These are phyloP conservation scores for Lolium multiflorum DNA, from an alignment of 176 grass and related monocot genomes.

Conservation along the genomic window DNA sequence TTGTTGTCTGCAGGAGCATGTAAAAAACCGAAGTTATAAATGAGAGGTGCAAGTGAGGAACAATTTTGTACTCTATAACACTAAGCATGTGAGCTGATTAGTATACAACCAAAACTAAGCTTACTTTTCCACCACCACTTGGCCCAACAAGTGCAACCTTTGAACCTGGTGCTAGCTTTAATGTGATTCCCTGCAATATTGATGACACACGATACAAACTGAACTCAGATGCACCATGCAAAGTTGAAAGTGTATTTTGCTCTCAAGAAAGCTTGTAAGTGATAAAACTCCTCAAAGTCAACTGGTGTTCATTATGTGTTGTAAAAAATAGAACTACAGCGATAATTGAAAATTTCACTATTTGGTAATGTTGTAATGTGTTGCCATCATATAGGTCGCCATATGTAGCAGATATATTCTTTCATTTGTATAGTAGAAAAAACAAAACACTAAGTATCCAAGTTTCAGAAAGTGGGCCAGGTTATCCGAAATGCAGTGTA, in stretches of 20 bases:
- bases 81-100: constrained; percentile 17
- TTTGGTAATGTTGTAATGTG: constrained; percentile 12
- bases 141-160: constrained; percentile 99
- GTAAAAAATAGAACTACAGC: background rate
- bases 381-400: background rate
- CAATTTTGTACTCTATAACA: constrained; percentile 16
- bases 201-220: background rate
- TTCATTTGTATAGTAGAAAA: background rate
- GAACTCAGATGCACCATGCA: constrained; percentile 9
- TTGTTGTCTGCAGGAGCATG: constrained; percentile 78
- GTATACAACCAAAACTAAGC: constrained; percentile 2
- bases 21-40: constrained; percentile 27
- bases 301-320: background rate
- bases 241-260: background rate
- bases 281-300: background rate
- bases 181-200: constrained; percentile 82
- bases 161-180: constrained; percentile 88
- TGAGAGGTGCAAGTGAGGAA: constrained; percentile 1
- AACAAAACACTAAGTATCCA: background rate
- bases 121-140: constrained; percentile 97
- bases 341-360: background rate
- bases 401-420: background rate
- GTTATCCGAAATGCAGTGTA: background rate
- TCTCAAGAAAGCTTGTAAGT: constrained; percentile 12
- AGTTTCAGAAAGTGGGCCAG: background rate